Evolutionary conservation across 208 protist species (phyloP), one percentile per base, ranked within the genome.

Genomic region (Sergeia podlipaevii): DNA sequence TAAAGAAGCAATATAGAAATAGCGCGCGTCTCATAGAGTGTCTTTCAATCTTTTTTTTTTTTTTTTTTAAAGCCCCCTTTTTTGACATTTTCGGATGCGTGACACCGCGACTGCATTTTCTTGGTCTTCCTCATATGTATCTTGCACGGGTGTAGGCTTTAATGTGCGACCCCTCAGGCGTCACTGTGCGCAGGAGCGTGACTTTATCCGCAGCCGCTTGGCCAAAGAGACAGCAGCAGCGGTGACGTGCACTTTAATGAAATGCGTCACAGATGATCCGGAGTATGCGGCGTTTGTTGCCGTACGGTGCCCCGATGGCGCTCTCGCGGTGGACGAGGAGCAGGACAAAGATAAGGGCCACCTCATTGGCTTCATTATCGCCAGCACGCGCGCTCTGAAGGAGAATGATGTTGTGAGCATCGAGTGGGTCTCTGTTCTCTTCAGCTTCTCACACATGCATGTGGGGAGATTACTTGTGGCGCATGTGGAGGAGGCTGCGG

Each of bases 351-450:
- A 21, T 7, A 27, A 29, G 20, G 24, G 10, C 24, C 44, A 30
- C 21, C 30, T 60, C 7, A 30, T 53, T 28, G 61, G 61, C 13
- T 54, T 61, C 38, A 48, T 68, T 39, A 39, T n/a, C n/a, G n/a
- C n/a, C 56, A 59, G 66, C 21, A 43, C 29, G 20, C 36, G 21
- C 6, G 47, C 48, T 20, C 10, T 73, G 2, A 7, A 21, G 29
- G 6, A 29, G 24, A n/a, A 41, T 2, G 50, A 21, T 6, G 29
- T 53, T 20, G 60, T 60, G 20, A 44, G 27, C 5, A 33, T 67
- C 28, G 28, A 47, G 8, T 74, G 59, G 67, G 48, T 64, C 17
- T 68, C 51, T 7, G 67, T 74, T 51, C 29, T 68, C 4, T 60
- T 50, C 17, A 32, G 44, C 17, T 53, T 55, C 50, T 26, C 53